These are phyloP conservation scores for Vigna unguiculata DNA, from an alignment of 306 rosid genomes.

Conservation along the genomic window DNA sequence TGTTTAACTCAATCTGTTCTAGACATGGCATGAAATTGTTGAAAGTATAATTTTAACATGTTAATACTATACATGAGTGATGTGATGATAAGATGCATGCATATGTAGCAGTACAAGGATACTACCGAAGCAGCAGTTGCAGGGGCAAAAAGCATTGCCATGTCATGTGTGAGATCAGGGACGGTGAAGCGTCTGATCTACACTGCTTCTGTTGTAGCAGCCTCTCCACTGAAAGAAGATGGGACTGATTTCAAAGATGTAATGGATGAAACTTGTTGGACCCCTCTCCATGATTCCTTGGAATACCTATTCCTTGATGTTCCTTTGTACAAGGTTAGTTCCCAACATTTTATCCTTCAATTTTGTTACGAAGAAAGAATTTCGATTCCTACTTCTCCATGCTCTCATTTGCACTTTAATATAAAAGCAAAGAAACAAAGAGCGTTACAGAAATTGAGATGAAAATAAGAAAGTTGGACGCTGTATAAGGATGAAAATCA, in stretches of 20 bases:
- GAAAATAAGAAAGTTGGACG: no score
- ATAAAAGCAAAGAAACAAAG: no score
- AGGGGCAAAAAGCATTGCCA: slow-evolving; percentile 35
- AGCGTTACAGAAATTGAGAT: no score
- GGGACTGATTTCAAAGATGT: slow-evolving; percentile 49
- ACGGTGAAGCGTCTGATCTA: slow-evolving; percentile 57
- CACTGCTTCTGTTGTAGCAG: slow-evolving; percentile 51
- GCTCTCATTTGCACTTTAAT: no score
- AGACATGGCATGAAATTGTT: no score
- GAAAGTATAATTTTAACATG: no score
- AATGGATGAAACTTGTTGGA: slow-evolving; percentile 62
- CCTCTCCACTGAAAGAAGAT: slow-evolving; percentile 53
- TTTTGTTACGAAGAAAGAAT: no score
- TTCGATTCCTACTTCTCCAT: no score
- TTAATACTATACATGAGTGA: not conserved
- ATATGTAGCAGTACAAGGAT: slow-evolving; percentile 45
- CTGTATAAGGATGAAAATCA: no score
- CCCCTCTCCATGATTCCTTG: slow-evolving; percentile 49
- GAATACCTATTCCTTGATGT: not conserved
- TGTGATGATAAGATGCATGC: not conserved
- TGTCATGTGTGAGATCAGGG: slow-evolving; percentile 47
- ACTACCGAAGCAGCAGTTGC: slow-evolving; percentile 51
- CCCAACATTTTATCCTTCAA: no score
- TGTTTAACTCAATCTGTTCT: not conserved
- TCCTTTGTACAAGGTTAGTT: slow-evolving; percentile 17